Evolutionary conservation across 2,329 filamentous ascomycete species (phyloP).

Genomic region (Monosporascus sp.): DNA sequence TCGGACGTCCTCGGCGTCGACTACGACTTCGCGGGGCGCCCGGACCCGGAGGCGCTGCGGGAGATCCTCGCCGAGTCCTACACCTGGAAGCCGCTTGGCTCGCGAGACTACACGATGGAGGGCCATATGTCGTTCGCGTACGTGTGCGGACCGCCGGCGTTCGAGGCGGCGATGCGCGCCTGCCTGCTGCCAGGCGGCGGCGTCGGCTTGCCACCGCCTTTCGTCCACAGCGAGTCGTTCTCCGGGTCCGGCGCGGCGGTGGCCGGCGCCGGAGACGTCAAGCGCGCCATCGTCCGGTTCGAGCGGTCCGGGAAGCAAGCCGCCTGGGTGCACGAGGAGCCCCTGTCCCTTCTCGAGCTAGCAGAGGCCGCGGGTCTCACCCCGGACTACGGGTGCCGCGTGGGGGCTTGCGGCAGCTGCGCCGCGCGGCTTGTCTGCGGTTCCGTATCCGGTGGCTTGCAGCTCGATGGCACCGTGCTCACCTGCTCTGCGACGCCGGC

Average conservation of each 20-base stretch:
- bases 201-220: constrained; percentile 3
- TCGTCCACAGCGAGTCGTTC: constrained; percentile 17
- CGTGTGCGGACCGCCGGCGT: constrained; percentile 15
- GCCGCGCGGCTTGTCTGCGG: constrained; percentile 15
- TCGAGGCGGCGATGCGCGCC: constrained; percentile 8
- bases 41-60: constrained; percentile 6
- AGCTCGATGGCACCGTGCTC: constrained; percentile 16
- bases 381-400: constrained; percentile 18
- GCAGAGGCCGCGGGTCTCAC: constrained; percentile 18
- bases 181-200: constrained; percentile 2
- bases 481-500: constrained; percentile 16
- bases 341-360: constrained; percentile 16
- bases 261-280: constrained; percentile 6
- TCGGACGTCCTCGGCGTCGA: constrained; percentile 7
- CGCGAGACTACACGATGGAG: constrained; percentile 6
- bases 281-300: constrained; percentile 13
- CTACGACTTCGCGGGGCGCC: constrained; percentile 13
- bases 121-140: constrained; percentile 10
- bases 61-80: constrained; percentile 9
- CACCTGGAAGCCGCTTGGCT: constrained; percentile 11
- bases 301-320: constrained; percentile 10
- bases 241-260: constrained; percentile 2
- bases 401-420: constrained; percentile 18
- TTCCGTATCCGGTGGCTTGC: constrained; percentile 14
- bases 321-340: constrained; percentile 12